Conservation (phyloP, 371 early-diverging fungal genomes). For the Lichtheimia hyalospora region DNA sequence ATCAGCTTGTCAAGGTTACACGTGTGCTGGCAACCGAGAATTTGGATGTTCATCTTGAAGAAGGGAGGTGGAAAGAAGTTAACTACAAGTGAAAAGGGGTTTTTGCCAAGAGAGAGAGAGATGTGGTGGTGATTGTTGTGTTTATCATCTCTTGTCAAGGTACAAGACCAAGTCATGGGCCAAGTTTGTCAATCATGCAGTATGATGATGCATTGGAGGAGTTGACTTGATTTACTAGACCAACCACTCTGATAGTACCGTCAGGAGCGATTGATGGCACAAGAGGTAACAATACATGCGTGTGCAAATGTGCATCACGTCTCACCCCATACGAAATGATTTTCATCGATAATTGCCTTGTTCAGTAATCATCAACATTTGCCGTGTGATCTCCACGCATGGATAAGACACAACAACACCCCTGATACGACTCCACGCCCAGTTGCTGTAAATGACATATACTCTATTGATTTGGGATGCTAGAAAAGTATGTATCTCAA, state of each 20-base stretch:
- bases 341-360: too few species aligned
- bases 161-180: constrained; percentile 93
- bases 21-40: constrained; percentile 95
- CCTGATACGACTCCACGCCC: too few species aligned
- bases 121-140: neutral
- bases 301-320: constrained; percentile 40
- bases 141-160: constrained; percentile 3
- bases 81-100: neutral
- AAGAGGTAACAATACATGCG: constrained; percentile 94
- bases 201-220: constrained; percentile 81
- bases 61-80: constrained; percentile 61
- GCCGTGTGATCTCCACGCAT: too few species aligned
- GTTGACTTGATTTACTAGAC: constrained; percentile 94
- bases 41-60: constrained; percentile 87
- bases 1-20: constrained; percentile 98
- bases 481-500: too few species aligned
- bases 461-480: too few species aligned
- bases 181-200: constrained; percentile 87
- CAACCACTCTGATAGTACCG: constrained; percentile 96
- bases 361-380: too few species aligned
- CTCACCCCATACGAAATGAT: too few species aligned
- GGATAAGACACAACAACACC: too few species aligned
- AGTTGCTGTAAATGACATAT: too few species aligned
- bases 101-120: neutral
- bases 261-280: constrained; percentile 93